A percentile compares a stretch with the other conserved stretches of the same genome.
Evolutionary conservation across 1,139 yeast species (phyloP).

Genomic region (Candida labiduridarum): DNA sequence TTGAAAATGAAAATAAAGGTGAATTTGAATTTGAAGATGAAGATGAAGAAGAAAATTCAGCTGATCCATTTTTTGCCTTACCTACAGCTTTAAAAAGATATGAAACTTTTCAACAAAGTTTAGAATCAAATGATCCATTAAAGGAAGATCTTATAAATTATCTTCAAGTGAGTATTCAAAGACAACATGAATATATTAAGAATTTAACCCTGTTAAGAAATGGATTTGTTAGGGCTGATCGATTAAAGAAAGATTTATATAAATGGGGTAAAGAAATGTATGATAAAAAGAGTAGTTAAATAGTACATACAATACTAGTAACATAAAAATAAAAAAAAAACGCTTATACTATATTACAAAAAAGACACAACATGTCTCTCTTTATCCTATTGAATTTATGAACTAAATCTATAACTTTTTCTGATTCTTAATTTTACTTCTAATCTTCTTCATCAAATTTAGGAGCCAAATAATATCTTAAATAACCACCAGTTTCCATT

Average conservation of each 20-base stretch:
- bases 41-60: conserved; percentile 23
- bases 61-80: conserved; percentile 43
- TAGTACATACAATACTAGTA: background rate
- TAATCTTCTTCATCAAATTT: conserved; percentile 90
- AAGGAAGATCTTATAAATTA: conserved; percentile 48
- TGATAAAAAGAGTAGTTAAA: conserved; percentile 53
- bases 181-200: conserved; percentile 88
- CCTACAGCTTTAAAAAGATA: conserved; percentile 39
- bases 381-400: too few relatives aligned
- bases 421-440: background rate
- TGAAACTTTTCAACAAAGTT: conserved; percentile 36
- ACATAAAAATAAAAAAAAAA: background rate
- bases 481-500: conserved; percentile 83
- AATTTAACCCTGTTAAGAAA: conserved; percentile 70
- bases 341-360: background rate
- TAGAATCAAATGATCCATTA: conserved; percentile 30
- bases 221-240: conserved; percentile 76
- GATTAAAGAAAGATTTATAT: conserved; percentile 66
- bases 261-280: conserved; percentile 88
- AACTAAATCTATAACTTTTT: background rate
- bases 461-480: conserved; percentile 96
- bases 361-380: too few relatives aligned
- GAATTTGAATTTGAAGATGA: conserved; percentile 46
- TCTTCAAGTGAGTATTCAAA: conserved; percentile 62
- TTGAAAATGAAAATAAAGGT: conserved; percentile 57